Base-by-base conservation (phyloP, 805 yeast genomes). In the Nakazawaea molendinolei region DNA sequence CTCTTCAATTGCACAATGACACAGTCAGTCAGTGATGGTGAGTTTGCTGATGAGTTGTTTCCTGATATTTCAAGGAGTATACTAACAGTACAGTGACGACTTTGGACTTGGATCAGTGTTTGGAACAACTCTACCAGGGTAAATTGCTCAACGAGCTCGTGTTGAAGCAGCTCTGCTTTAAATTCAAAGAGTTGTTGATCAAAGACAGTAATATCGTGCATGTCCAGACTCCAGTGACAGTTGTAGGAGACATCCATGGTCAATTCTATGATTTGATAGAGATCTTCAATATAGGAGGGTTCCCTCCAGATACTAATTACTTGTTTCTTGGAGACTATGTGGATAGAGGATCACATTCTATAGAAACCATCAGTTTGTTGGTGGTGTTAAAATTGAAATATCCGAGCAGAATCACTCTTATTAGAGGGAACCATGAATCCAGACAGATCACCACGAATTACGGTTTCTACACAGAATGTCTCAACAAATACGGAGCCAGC, bases 161-260 rank as follows among this genome's bases (percentile, higher is more conserved):
- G 16, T 62, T 84, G 7, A 76, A 71, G 38, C 82, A 86, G 24
- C 58, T 84, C 10, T 86, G 96, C 52, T 79, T 77, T 52, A 83
- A 82, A 46, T 65, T 89, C 46, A 92, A 89, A 57, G 92, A 87
- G 39, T 74, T 83, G 42, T 67, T 92, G 33, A 67, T 89, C 14
- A 62, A 68, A 26, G 95, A 86, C 46, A 81, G 95, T 42, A 92
- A 92, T 52, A 94, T 92, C 24, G 86, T 90, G 33, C 82, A 86
- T 29, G 66, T 92, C 6, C 65, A 67, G 23, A 74, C 94, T 2
- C 98, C 98, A 1, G 86, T 92, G 8, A 86, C 97, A 0, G 86
- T 92, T 6, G 97, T 92, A 4, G 98, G 98, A 2, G 98, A 92
- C 53, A 90, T 92, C 31, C 98, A 92, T 51, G 98, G 97, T 7